Conservation (phyloP, 177 flowering plant species). For the Tripterygium wilfordii region DNA sequence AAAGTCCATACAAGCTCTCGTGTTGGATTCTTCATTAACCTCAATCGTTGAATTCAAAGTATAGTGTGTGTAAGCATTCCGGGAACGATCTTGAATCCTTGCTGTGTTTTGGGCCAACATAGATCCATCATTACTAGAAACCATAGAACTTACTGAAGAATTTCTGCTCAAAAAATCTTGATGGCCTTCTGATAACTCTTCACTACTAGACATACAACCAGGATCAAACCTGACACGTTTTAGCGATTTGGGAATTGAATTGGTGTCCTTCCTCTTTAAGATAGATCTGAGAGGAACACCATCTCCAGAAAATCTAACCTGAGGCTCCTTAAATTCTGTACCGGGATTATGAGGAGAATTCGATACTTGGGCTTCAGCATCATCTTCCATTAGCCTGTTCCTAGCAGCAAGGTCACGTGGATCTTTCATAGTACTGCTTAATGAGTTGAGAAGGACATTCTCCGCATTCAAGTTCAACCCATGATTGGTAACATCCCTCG, state of each 20-base stretch:
- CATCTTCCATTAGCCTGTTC: slow-evolving; percentile 26
- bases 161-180: neutral
- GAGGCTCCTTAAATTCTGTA: neutral
- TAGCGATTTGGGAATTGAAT: slow-evolving; percentile 6
- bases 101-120: neutral
- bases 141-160: neutral
- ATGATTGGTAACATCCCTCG: slow-evolving; percentile 11
- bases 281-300: slow-evolving; percentile 14
- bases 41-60: slow-evolving; percentile 16
- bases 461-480: slow-evolving; percentile 7
- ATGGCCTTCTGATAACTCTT: neutral
- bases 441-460: slow-evolving; percentile 8
- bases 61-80: slow-evolving; percentile 22
- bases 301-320: slow-evolving; percentile 1
- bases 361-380: slow-evolving; percentile 5
- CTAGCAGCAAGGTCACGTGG: slow-evolving; percentile 23
- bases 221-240: slow-evolving; percentile 31
- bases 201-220: slow-evolving; percentile 1
- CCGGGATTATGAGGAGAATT: neutral
- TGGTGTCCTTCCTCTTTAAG: slow-evolving; percentile 19
- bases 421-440: slow-evolving; percentile 6
- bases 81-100: slow-evolving; percentile 19
- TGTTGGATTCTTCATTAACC: slow-evolving; percentile 15
- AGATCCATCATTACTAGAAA: slow-evolving; percentile 1
- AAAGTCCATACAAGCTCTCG: slow-evolving; percentile 7